These are phyloP conservation scores for Rosa multiflora DNA, from an alignment of 306 rosid genomes.

Conservation along the genomic window DNA sequence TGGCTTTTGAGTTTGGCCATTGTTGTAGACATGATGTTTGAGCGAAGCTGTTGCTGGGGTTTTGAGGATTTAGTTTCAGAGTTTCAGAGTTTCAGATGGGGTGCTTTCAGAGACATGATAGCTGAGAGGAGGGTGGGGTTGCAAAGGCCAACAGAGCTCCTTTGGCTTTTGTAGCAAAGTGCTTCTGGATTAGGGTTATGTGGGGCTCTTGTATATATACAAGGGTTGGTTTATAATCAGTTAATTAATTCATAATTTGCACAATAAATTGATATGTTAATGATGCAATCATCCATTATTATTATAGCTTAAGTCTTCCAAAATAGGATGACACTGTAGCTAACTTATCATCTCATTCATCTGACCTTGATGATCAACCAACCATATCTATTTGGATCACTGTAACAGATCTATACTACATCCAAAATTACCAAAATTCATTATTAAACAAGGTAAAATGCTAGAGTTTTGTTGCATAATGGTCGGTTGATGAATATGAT, in stretches of 20 bases:
- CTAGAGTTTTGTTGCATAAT: not conserved
- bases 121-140: slow-evolving; percentile 15
- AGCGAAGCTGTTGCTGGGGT: slow-evolving; percentile 26
- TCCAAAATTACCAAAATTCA: not conserved
- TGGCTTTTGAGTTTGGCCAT: slow-evolving; percentile 62
- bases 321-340: not conserved
- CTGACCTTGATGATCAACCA: not conserved
- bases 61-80: slow-evolving; percentile 13
- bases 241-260: slow-evolving; percentile 11
- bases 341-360: not conserved
- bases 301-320: not conserved
- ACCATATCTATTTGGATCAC: not conserved
- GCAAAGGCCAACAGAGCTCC: slow-evolving; percentile 20
- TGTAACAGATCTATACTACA: not conserved
- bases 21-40: slow-evolving; percentile 32
- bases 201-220: slow-evolving; percentile 14
- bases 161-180: slow-evolving; percentile 24
- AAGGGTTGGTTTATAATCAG: slow-evolving; percentile 24
- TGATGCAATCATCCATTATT: not conserved
- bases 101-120: slow-evolving; percentile 7
- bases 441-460: not conserved
- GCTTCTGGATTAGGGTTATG: slow-evolving; percentile 26
- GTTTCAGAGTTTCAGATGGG: slow-evolving; percentile 23
- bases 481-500: not conserved
- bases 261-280: slow-evolving; percentile 17